phyloP scores from a whole-genome alignment of 2,329 filamentous ascomycete species.

The Botrytis squamosa region DNA sequence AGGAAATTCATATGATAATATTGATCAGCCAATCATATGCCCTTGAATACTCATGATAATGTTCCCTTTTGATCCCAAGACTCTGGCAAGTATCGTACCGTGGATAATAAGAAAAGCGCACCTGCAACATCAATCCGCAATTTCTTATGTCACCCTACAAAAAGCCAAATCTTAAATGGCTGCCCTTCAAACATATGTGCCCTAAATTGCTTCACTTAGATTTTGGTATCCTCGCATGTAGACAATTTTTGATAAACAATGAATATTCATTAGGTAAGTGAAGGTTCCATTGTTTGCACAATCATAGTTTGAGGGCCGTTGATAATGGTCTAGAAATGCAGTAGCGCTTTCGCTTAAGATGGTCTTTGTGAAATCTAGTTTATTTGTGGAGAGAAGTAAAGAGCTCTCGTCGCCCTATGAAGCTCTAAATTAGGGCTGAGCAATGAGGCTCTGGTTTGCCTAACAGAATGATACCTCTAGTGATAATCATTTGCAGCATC shows the following conservation, averaged over 20 bases:
- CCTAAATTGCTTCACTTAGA: neutral
- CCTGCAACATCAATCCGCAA: accelerated
- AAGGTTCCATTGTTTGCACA: neutral
- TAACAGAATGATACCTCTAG: neutral
- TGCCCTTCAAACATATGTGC: neutral
- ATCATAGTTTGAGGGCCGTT: neutral
- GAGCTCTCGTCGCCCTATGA: neutral
- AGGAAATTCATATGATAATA: neutral
- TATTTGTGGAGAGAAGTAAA: neutral
- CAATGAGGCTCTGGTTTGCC: neutral
- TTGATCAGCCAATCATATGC: neutral
- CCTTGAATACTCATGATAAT: neutral
- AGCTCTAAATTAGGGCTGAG: neutral
- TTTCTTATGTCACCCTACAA: neutral
- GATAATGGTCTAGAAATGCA: neutral
- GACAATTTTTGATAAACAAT: neutral
- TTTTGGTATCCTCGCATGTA: too few species aligned
- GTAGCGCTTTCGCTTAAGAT: neutral
- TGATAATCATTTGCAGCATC: neutral
- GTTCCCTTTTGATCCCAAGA: neutral
- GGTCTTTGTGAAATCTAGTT: neutral
- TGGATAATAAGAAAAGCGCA: neutral
- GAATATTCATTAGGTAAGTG: neutral
- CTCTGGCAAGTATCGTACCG: neutral
- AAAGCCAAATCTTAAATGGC: neutral